A percentile compares a stretch with the other conserved stretches of the same genome.
Evolutionary conservation across 2,329 filamentous ascomycete genomes (phyloP).

Genomic region (Cytospora piceicola): DNA sequence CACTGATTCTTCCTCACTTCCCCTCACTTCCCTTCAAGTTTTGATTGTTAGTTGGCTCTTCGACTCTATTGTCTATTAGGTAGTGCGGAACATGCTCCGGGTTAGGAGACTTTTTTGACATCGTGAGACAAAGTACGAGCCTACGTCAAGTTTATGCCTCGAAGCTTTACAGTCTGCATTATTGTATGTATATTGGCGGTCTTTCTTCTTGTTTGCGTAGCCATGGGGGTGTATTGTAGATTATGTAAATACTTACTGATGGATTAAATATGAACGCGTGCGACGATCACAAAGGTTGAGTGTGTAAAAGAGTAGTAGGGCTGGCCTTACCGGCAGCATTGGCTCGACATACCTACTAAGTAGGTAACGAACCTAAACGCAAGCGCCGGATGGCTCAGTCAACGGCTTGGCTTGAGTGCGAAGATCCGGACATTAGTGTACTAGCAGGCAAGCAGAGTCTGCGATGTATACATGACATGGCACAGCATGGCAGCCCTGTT

Average conservation of each 20-base stretch:
- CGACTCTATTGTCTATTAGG: not conserved
- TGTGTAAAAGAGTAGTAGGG: no score
- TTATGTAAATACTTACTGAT: no score
- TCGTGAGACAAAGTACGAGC: constrained; percentile 4
- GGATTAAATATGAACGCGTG: not conserved
- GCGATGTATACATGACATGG: not conserved
- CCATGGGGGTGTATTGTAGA: no score
- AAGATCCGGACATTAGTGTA: not conserved
- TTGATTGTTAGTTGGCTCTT: not conserved
- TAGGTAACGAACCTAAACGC: not conserved
- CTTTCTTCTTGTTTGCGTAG: no score
- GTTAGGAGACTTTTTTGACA: constrained; percentile 1
- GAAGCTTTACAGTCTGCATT: not conserved
- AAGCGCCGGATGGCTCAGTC: constrained; percentile 2
- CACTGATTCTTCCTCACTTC: not conserved
- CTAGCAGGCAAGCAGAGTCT: not conserved
- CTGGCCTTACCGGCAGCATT: not conserved
- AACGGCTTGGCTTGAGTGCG: not conserved
- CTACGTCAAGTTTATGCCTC: constrained; percentile 28
- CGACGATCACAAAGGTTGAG: not conserved
- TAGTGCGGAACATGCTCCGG: not conserved
- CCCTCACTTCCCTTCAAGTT: no score
- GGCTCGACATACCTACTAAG: no score
- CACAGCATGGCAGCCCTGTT: no score
- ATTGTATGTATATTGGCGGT: no score